Conservation (phyloP, 257 asterid genomes). For the Petunia axillaris region DNA sequence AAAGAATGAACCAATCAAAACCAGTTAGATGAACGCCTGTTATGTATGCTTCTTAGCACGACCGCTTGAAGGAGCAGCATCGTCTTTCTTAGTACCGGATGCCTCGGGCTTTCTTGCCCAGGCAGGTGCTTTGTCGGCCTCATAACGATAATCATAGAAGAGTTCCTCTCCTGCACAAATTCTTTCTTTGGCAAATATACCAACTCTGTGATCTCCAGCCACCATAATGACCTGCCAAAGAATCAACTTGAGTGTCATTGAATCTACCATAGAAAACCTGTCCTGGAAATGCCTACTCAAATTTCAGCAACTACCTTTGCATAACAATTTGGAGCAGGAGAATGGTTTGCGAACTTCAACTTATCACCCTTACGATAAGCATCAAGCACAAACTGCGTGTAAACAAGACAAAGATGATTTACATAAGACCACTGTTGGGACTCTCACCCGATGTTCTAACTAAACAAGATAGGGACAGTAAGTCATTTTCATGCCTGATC, state of each 20-base stretch:
- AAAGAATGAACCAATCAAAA: slow-evolving; percentile 29
- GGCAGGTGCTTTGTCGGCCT: slow-evolving; percentile 78
- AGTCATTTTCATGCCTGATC: slow-evolving; percentile 54
- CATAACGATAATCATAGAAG: slow-evolving; percentile 85
- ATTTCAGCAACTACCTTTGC: slow-evolving; percentile 62
- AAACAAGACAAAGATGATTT: slow-evolving; percentile 28
- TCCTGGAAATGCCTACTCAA: not conserved
- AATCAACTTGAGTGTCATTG: not conserved
- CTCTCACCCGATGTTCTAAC: not conserved
- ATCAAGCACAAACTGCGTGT: slow-evolving; percentile 85
- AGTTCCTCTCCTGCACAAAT: slow-evolving; percentile 85
- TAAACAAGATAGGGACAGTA: not conserved
- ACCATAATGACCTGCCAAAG: slow-evolving; percentile 83
- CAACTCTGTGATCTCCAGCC: slow-evolving; percentile 94
- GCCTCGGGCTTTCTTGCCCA: slow-evolving; percentile 96
- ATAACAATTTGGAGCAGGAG: slow-evolving; percentile 92
- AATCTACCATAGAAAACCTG: not conserved
- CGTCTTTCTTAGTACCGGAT: slow-evolving; percentile 51
- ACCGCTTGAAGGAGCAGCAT: slow-evolving; percentile 40
- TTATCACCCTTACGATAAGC: slow-evolving; percentile 91
- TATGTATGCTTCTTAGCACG: slow-evolving; percentile 48
- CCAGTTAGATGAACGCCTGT: slow-evolving; percentile 6
- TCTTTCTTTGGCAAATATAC: slow-evolving; percentile 84
- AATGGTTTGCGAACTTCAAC: slow-evolving; percentile 90
- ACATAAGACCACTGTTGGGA: not conserved